phyloP scores from a whole-genome alignment of 225 moss, liverwort and hornwort genomes.

The Ulota crispa region DNA sequence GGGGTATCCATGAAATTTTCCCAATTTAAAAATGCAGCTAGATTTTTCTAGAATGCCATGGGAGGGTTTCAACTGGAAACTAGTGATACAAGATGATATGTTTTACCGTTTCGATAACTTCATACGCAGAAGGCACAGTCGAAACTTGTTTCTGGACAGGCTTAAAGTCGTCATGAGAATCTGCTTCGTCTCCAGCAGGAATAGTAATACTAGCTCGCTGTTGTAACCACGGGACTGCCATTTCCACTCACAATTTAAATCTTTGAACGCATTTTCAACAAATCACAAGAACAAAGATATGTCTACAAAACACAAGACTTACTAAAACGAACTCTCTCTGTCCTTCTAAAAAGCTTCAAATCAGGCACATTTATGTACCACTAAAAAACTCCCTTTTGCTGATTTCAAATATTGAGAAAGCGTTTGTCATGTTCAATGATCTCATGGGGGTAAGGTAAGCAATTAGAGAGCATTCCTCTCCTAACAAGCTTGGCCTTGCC shows the following conservation, averaged over 20 bases:
- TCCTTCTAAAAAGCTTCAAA: no score
- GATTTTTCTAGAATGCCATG: not conserved
- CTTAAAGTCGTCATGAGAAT: conserved; percentile 97
- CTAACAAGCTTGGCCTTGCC: no score
- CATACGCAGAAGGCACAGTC: conserved; percentile 56
- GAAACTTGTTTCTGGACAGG: conserved; percentile 61
- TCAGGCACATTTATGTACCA: no score
- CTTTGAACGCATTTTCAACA: not conserved
- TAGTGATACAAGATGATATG: not conserved
- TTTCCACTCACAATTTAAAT: conserved; percentile 14
- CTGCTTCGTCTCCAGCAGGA: conserved; percentile 68
- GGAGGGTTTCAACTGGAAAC: not conserved
- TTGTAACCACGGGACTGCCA: conserved; percentile 53
- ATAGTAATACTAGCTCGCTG: conserved; percentile 58
- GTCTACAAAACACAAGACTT: not conserved
- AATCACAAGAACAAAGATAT: not conserved
- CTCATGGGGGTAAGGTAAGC: no score
- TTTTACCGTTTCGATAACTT: conserved; percentile 73
- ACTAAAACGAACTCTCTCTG: no score
- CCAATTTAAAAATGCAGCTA: no score
- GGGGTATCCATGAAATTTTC: no score
- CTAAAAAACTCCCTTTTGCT: no score
- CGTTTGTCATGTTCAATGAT: no score
- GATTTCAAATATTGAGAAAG: no score
- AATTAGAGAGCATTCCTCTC: no score